Percentiles rank a stretch among this genome's conserved stretches.
These are phyloP conservation scores for Pleurotus giganteus DNA, from an alignment of 768 basidiomycete species.

Conservation along the genomic window DNA sequence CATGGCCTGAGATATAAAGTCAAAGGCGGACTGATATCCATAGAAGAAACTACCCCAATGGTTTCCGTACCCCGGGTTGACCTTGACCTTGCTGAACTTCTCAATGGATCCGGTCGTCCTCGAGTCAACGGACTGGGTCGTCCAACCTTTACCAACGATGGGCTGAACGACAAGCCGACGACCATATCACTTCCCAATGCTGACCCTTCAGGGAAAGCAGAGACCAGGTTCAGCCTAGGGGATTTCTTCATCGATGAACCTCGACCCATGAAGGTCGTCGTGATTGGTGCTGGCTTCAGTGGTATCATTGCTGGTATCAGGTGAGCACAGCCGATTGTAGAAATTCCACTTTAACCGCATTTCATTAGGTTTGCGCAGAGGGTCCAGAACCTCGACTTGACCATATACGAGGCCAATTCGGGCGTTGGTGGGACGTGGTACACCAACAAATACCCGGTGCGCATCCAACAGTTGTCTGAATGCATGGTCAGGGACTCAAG, in stretches of 20 bases:
- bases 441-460: constrained; percentile 51
- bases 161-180: constrained; percentile 23
- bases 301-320: constrained; percentile 60
- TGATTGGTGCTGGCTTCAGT: constrained; percentile 59
- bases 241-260: constrained; percentile 51
- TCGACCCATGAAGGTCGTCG: constrained; percentile 51
- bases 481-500: not conserved
- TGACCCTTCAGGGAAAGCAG: constrained; percentile 10
- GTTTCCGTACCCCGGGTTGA: constrained; percentile 3
- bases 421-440: constrained; percentile 66
- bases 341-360: not conserved
- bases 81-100: not conserved
- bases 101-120: not conserved
- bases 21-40: not conserved
- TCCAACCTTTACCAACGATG: constrained; percentile 19
- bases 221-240: constrained; percentile 26
- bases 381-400: constrained; percentile 50
- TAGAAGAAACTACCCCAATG: not conserved
- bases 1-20: not conserved
- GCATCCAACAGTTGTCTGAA: constrained; percentile 14
- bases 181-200: constrained; percentile 6
- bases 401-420: constrained; percentile 58
- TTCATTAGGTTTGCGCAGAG: constrained; percentile 45
- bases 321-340: constrained; percentile 21
- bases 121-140: not conserved